These are phyloP conservation scores for Allomyces javanicus DNA, from an alignment of 192 early-diverging fungal genomes.

Conservation along the genomic window DNA sequence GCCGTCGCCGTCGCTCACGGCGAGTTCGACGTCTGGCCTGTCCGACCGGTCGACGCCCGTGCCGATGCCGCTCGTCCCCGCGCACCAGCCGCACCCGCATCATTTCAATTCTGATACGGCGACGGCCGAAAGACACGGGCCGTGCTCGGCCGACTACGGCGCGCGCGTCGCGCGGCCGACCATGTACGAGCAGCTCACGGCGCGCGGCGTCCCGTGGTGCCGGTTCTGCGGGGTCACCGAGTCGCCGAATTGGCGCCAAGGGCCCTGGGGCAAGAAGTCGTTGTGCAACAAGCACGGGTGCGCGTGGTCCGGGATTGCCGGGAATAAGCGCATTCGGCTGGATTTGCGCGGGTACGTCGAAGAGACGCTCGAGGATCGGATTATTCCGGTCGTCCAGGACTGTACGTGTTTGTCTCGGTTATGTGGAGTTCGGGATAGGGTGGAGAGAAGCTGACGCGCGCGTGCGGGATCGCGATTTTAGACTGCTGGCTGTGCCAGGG, in stretches of 20 bases:
- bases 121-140: no score
- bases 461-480: constrained; percentile 2
- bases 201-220: constrained; percentile 61
- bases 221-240: constrained; percentile 81
- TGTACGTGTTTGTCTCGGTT: constrained; percentile 23
- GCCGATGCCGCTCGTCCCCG: no score
- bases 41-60: no score
- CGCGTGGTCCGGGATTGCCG: constrained; percentile 83
- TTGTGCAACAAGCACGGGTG: constrained; percentile 93
- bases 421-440: no score
- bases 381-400: constrained; percentile 72
- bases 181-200: constrained; percentile 39
- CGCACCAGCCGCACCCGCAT: no score
- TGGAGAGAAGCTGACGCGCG: no score
- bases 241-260: constrained; percentile 74
- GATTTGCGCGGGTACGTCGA: constrained; percentile 55
- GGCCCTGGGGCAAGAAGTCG: constrained; percentile 85
- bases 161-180: constrained; percentile 15
- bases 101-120: no score
- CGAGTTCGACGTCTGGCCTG: no score
- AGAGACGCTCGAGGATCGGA: constrained; percentile 57
- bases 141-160: no score
- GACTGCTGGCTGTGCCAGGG: constrained; percentile 52
- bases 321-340: constrained; percentile 55
- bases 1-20: no score